These are phyloP conservation scores for Apophysomyces ossiformis DNA, from an alignment of 371 early-diverging fungal genomes.

Conservation along the genomic window DNA sequence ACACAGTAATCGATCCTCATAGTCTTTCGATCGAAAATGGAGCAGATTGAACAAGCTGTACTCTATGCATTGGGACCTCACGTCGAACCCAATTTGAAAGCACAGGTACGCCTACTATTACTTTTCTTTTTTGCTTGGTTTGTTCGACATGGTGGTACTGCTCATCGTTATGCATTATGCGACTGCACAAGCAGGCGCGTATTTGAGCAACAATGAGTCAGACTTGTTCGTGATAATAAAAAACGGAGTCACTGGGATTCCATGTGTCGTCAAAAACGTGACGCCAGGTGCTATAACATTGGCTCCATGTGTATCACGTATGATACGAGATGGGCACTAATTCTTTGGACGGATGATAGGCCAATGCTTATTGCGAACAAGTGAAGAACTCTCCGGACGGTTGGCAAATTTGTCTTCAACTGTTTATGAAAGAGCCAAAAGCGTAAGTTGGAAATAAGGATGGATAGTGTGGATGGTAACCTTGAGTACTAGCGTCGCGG, in stretches of 20 bases:
- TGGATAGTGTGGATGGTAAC: neutral
- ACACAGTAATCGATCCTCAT: neutral
- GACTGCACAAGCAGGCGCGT: neutral
- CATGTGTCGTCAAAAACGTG: constrained; percentile 10
- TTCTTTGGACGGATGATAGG: constrained; percentile 53
- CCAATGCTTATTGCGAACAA: constrained; percentile 85
- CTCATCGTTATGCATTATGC: neutral
- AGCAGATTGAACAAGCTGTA: constrained; percentile 86
- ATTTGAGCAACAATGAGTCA: constrained; percentile 9
- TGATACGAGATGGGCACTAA: neutral
- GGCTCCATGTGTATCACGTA: neutral
- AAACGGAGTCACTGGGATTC: constrained; percentile 4
- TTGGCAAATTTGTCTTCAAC: constrained; percentile 84
- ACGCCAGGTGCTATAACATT: constrained; percentile 7
- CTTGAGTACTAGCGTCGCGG: constrained; percentile 61
- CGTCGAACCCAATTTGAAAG: constrained; percentile 70
- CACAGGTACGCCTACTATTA: constrained; percentile 61
- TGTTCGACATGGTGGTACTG: neutral
- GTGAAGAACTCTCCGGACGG: constrained; percentile 81
- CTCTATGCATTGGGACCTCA: constrained; percentile 78
- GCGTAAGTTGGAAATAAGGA: constrained; percentile 55
- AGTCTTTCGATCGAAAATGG: constrained; percentile 51
- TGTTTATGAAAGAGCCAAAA: constrained; percentile 77
- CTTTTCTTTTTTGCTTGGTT: constrained; percentile 5
- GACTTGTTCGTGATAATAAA: constrained; percentile 2